Base-by-base conservation (phyloP, 352 stramenopile genomes). In the Pythium rishiriense region DNA sequence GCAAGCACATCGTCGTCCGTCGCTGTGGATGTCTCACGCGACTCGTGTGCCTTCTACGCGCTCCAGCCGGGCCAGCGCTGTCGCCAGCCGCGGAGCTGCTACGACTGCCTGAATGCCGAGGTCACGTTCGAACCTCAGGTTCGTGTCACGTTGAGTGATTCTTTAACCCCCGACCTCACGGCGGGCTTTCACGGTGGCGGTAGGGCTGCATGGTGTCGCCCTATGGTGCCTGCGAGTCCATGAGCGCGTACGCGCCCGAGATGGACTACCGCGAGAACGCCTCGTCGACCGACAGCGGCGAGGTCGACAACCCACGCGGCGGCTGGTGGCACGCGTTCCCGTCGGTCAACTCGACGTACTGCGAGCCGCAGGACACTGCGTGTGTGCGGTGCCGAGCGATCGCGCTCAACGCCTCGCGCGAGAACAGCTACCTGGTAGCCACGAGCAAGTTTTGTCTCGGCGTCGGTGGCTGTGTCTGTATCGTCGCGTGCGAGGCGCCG, bases 31-130 rank as follows among this genome's bases (percentile, higher is more conserved):
- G 49, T 29, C 28, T 49, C 35, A 19, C 51, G 17, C 22, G 76
- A 83, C 42, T 73, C 68, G 11, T 86, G 79, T 53, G 68, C 58
- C 19, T 83, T 83, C 70, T 86, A 88, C 59, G 73, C 63, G 31
- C 59, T 77, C 31, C 66, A 74, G 48, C 25, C 46, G 0, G 70
- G 65, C 0, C 62, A 74, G 22, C 62, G 39, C 14, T 90, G 81
- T 35, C 72, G 74, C 42, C 60, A 74, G 22, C 79, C 68, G 15
- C 76, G 81, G 19, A 76, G 59, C 28, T 90, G 81, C 75, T 76
- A 74, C 66, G 79, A 88, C 72, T 90, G 81, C 59, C 66, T 90
- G 24, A 85, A 85, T 58, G 70, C 65, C 35, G 48, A 43, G 21
- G 71, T 80, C 31, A 26, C 48, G 25, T 57, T 64, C n/a, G 72